Evolutionary conservation across 805 yeast species (phyloP), one percentile per base, ranked within the genome.

Genomic region (Helenozyma rhizophorensis): DNA sequence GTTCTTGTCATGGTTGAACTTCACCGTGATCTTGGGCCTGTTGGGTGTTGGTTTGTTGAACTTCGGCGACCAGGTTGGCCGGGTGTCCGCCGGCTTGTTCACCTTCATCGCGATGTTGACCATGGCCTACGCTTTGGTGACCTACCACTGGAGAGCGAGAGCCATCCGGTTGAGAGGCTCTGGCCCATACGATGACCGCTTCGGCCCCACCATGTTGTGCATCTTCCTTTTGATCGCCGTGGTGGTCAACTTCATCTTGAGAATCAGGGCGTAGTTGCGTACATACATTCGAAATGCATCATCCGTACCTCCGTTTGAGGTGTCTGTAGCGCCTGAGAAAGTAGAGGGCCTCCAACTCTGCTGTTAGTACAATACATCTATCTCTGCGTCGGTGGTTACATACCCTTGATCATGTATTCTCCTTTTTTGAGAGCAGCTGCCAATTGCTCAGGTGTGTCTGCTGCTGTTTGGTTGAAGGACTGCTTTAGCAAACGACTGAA

Each of bases 71-170:
- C 74, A 76, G 40, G 76, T 90, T 27, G 97, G 97, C 42, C 76
- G 95, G 53, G 78, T 93, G 37, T 80, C 93, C 47, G 97, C 99
- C 27, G 93, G 90, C 4, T 69, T 93, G 36, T 93, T 93, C 72
- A 94, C 98, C 3, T 70, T 90, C 40, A 89, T 93, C 35, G 95
- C 98, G 43, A 90, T 93, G 97, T 87, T 85, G 44, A 90, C 98
- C 15, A 93, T 93, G 99, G 74, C 82, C 3, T 93, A 93, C 53
- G 98, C 99, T 2, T 73, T 93, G 42, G 74, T 87, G 29, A 93
- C 97, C 9, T 93, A 93, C 61, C 99, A 93, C 63, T 94, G 98
- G 98, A 85, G 99, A 70, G 98, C 98, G 2, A 87, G 89, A 56
- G 98, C 98, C 39, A 93, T 93, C 48, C 81, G 99, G 62, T 76